A percentile compares a stretch with the other conserved stretches of the same genome.
phyloP scores from a whole-genome alignment of 805 yeast genomes.

The Grigorovia transvaalensis region DNA sequence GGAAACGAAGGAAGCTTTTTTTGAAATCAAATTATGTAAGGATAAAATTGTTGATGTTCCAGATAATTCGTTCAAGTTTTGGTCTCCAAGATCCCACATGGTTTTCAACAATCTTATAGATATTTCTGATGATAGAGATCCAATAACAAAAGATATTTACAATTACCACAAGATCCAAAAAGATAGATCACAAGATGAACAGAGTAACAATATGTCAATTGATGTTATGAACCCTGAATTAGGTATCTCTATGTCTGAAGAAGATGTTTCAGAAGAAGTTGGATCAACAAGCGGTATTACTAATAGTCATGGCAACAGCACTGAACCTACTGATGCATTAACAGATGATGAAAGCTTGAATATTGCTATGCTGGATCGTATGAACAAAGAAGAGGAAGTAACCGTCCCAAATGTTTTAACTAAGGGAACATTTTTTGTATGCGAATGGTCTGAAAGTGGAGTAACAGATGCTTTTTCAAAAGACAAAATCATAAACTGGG shows the following conservation, averaged over 20 bases:
- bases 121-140: conserved; percentile 9
- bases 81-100: conserved; percentile 19
- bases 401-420: background rate
- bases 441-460: conserved; percentile 52
- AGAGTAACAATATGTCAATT: background rate
- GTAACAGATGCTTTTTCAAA: conserved; percentile 44
- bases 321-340: background rate
- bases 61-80: conserved; percentile 6
- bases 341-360: background rate
- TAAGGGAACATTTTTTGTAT: conserved; percentile 36
- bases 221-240: background rate
- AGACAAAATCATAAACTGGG: conserved; percentile 49
- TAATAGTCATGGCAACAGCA: background rate
- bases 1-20: conserved; percentile 8
- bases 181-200: background rate
- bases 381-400: background rate
- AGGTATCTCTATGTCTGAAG: background rate
- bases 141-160: conserved; percentile 18
- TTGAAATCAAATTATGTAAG: conserved; percentile 15
- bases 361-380: background rate
- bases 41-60: background rate
- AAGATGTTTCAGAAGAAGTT: background rate
- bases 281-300: background rate
- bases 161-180: conserved; percentile 6
- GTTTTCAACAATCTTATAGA: conserved; percentile 10